Evolutionary conservation across 768 basidiomycete genomes (phyloP), one percentile per base, ranked within the genome.

Genomic region (Xanthoconium purpureum): DNA sequence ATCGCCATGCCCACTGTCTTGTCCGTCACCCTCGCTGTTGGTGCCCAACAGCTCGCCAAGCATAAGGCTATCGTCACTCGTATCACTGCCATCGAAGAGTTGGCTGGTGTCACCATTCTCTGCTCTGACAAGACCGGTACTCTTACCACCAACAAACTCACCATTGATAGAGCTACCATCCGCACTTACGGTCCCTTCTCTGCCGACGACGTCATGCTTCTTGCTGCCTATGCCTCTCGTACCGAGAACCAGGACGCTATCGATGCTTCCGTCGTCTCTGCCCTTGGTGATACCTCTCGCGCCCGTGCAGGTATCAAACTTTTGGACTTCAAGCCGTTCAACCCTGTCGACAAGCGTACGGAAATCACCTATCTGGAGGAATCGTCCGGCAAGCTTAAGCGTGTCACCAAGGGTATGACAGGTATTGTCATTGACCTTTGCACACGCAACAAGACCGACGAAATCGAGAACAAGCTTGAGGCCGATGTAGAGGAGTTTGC

Each of bases 371-470:
- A 98, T 80, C 88, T 84, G 47, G 95, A 97, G 72, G 88, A 94
- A 74, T 81, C 92, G 9, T 81, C 90, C n/a, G 96, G 96, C 75
- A 92, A 89, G 74, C 84, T 98, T 64, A 97, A 96, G 85, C 92
- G 96, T 67, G 96, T 96, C 68, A 97, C 96, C 71, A 98, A 98
- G 88, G 96, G 96, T 73, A 98, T 98, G 96, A 98, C 96, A 43
- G 96, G 94, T 78, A 89, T 93, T 74, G 94, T 98, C 79, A 94
- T 97, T 69, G 93, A 96, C 55, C 89, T 97, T 47, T 98, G 95
- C 85, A 81, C 91, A 24, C 91, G 96, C 71, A 95, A 97, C 88
- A 98, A 98, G 85, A 91, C 91, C 39, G 87, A 91, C 12, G 93
- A 93, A 59, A 63, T 94, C 43, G 95, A 98, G 83, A 85, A 90